A percentile compares a stretch with the other conserved stretches of the same genome.
phyloP scores from a whole-genome alignment of 768 basidiomycete genomes.

The Lentinus tigrinus region DNA sequence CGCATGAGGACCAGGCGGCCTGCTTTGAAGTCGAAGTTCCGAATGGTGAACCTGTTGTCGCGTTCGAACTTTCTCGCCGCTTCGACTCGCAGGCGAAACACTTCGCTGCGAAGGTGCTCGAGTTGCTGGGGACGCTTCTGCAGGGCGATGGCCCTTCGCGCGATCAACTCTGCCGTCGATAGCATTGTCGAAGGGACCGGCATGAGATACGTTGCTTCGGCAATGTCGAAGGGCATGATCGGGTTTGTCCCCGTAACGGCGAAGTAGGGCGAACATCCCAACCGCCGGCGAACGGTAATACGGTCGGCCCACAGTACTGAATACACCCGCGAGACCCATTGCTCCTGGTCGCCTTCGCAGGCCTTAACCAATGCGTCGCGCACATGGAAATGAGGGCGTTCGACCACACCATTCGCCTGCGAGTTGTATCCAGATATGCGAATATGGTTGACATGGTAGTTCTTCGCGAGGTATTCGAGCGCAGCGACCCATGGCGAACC shows the following conservation, averaged over 20 bases:
- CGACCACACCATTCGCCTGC: slow-evolving; percentile 19
- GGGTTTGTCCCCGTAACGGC: slow-evolving; percentile 13
- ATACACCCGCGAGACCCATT: slow-evolving; percentile 21
- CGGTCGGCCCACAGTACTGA: slow-evolving; percentile 37
- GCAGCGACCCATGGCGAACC: slow-evolving; percentile 29
- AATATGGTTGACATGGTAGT: slow-evolving; percentile 38
- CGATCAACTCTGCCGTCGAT: slow-evolving; percentile 13
- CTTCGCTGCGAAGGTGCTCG: not conserved
- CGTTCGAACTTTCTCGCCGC: slow-evolving; percentile 10
- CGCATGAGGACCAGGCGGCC: slow-evolving; percentile 25
- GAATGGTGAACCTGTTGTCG: slow-evolving; percentile 11
- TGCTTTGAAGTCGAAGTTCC: slow-evolving; percentile 23
- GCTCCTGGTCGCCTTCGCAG: slow-evolving; percentile 11
- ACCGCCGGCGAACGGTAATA: slow-evolving; percentile 26
- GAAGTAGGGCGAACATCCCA: slow-evolving; percentile 32
- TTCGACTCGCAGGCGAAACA: slow-evolving; percentile 1
- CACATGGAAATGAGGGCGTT: slow-evolving; percentile 19
- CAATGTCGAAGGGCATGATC: slow-evolving; percentile 19
- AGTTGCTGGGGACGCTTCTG: slow-evolving; percentile 11
- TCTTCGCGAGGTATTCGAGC: slow-evolving; percentile 22
- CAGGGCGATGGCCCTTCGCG: slow-evolving; percentile 1
- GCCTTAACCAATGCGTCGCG: slow-evolving; percentile 20
- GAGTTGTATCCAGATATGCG: slow-evolving; percentile 4
- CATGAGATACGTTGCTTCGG: slow-evolving; percentile 14
- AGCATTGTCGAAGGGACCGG: slow-evolving; percentile 7